A percentile compares a stretch with the other conserved stretches of the same genome.
phyloP scores from a whole-genome alignment of 352 stramenopile species.

The Phytopythium delawarense region DNA sequence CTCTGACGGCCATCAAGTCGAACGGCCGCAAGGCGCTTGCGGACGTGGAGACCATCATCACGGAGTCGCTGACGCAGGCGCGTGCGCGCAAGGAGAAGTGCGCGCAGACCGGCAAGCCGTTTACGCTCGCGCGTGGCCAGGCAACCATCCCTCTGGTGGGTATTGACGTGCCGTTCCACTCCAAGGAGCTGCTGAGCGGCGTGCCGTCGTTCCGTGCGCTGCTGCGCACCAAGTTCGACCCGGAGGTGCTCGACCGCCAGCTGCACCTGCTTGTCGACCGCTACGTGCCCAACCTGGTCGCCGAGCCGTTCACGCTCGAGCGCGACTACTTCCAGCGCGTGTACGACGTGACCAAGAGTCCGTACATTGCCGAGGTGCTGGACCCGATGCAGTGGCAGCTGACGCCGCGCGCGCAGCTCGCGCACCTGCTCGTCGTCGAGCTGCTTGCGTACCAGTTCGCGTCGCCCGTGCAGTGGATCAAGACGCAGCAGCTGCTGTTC shows the following conservation, averaged over 20 bases:
- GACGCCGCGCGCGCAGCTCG: constrained; percentile 61
- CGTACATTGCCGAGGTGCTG: constrained; percentile 59
- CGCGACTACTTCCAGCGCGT: constrained; percentile 76
- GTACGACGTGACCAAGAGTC: constrained; percentile 64
- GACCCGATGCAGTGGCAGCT: constrained; percentile 69
- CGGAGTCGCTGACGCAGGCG: constrained; percentile 53
- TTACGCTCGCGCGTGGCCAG: constrained; percentile 51
- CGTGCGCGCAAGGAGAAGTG: constrained; percentile 56
- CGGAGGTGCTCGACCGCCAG: constrained; percentile 61
- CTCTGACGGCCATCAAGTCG: constrained; percentile 44
- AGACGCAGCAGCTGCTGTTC: constrained; percentile 80
- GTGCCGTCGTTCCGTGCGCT: constrained; percentile 79
- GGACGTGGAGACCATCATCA: constrained; percentile 48
- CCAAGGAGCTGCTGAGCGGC: constrained; percentile 69
- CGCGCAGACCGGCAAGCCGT: constrained; percentile 45
- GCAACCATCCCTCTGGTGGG: constrained; percentile 86
- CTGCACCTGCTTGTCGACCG: constrained; percentile 63
- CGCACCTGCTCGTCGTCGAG: constrained; percentile 78
- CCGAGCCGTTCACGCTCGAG: constrained; percentile 72
- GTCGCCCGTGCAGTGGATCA: constrained; percentile 88
- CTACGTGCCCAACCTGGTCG: constrained; percentile 88
- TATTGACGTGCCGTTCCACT: constrained; percentile 91
- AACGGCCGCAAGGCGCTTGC: constrained; percentile 40
- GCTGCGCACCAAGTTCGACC: constrained; percentile 64
- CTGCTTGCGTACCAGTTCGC: constrained; percentile 88